Evolutionary conservation across 352 stramenopile species (phyloP).

Genomic region (Globisporangium parvum): DNA sequence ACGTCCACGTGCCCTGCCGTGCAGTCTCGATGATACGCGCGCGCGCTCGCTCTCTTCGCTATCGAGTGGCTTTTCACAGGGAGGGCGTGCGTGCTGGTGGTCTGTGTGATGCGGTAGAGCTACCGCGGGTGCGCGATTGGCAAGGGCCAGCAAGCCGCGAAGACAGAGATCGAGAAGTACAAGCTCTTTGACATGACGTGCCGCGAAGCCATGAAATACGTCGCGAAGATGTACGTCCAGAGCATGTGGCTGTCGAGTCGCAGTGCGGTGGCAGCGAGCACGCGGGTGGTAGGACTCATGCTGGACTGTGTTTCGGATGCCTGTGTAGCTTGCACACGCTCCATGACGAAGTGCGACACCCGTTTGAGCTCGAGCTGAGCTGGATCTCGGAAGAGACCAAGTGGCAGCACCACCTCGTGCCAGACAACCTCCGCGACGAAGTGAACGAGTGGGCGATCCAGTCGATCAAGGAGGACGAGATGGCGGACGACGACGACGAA

Average conservation of each 20-base stretch:
- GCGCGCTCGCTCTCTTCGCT: no score
- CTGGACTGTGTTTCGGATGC: not conserved
- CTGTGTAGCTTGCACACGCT: constrained; percentile 88
- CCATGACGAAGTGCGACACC: constrained; percentile 96
- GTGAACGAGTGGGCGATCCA: constrained; percentile 82
- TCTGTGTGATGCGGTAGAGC: constrained; percentile 44
- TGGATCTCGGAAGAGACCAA: constrained; percentile 96
- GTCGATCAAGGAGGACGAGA: constrained; percentile 85
- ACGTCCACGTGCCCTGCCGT: no score
- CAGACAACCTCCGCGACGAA: constrained; percentile 82
- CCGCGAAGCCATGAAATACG: constrained; percentile 96
- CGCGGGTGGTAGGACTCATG: not conserved
- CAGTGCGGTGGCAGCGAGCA: not conserved
- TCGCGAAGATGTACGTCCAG: constrained; percentile 94
- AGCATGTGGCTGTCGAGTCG: not conserved
- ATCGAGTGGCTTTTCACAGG: no score
- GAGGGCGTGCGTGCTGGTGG: no score
- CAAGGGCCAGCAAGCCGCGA: constrained; percentile 96
- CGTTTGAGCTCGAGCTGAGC: constrained; percentile 97
- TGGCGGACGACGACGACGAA: constrained; percentile 77
- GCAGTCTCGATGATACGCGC: no score
- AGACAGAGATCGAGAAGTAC: constrained; percentile 99
- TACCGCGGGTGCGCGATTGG: constrained; percentile 96
- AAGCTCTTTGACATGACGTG: constrained; percentile 93
- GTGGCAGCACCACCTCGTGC: constrained; percentile 94